Conservation (phyloP, 1,284 basidiomycete species). For the Inonotus obliquus region DNA sequence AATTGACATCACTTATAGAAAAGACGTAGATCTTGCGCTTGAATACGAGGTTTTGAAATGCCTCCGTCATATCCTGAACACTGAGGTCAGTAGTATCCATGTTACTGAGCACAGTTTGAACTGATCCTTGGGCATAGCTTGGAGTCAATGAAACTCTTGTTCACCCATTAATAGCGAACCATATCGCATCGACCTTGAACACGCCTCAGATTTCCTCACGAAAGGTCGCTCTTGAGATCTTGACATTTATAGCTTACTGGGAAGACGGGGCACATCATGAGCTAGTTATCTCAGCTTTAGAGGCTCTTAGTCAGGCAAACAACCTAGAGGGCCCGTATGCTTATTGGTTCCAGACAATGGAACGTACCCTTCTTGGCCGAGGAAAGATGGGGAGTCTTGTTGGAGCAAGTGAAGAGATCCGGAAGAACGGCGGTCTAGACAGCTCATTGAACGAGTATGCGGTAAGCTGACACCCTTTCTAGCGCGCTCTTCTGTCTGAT, state of each 20-base stretch:
- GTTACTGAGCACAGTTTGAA: slow-evolving; percentile 4
- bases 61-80: slow-evolving; percentile 82
- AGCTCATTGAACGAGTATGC: slow-evolving; percentile 78
- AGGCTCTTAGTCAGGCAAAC: slow-evolving; percentile 61
- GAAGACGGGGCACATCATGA: slow-evolving; percentile 48
- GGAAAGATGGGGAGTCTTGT: slow-evolving; percentile 96
- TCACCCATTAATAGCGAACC: slow-evolving; percentile 75
- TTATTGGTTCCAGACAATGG: slow-evolving; percentile 88
- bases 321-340: slow-evolving; percentile 67
- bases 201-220: slow-evolving; percentile 80
- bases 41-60: slow-evolving; percentile 93
- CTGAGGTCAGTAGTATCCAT: slow-evolving; percentile 44
- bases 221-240: slow-evolving; percentile 76
- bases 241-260: slow-evolving; percentile 62
- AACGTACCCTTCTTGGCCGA: slow-evolving; percentile 73
- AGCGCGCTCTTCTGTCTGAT: not conserved
- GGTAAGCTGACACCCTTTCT: slow-evolving; percentile 42
- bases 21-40: slow-evolving; percentile 62
- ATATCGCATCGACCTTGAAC: slow-evolving; percentile 82
- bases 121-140: slow-evolving; percentile 36
- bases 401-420: slow-evolving; percentile 88
- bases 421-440: slow-evolving; percentile 59
- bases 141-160: slow-evolving; percentile 78
- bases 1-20: slow-evolving; percentile 35
- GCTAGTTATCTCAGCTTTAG: slow-evolving; percentile 59